These are phyloP conservation scores for Aspergillus funiculosus DNA, from an alignment of 495 filamentous ascomycete genomes.

Conservation along the genomic window DNA sequence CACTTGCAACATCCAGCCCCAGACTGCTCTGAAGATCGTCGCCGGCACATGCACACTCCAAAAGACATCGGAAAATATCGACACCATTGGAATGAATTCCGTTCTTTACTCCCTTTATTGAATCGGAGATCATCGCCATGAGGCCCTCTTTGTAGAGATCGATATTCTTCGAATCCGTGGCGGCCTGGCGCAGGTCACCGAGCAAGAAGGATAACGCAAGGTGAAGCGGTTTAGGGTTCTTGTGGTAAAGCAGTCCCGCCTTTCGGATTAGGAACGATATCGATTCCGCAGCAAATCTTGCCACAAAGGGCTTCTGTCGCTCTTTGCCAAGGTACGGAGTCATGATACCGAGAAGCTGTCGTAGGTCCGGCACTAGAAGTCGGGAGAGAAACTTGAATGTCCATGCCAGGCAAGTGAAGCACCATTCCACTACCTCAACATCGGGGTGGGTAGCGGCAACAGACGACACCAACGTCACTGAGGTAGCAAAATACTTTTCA, in stretches of 20 bases:
- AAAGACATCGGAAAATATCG: constrained; percentile 60
- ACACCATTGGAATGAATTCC: constrained; percentile 74
- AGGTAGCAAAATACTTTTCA: constrained; percentile 73
- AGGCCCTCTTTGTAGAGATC: constrained; percentile 71
- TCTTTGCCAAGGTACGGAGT: constrained; percentile 80
- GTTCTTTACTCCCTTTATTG: constrained; percentile 74
- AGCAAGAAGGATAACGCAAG: constrained; percentile 63
- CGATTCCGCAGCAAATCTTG: constrained; percentile 87
- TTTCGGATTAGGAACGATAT: constrained; percentile 91
- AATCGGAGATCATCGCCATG: constrained; percentile 84
- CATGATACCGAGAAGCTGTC: constrained; percentile 76
- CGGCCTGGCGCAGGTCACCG: constrained; percentile 54
- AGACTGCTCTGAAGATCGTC: constrained; percentile 42
- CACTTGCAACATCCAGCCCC: constrained; percentile 60
- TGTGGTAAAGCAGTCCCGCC: constrained; percentile 66
- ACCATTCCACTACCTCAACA: constrained; percentile 89
- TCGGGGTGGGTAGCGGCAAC: constrained; percentile 57
- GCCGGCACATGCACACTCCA: constrained; percentile 45
- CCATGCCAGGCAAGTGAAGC: constrained; percentile 89
- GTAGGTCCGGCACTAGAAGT: constrained; percentile 74
- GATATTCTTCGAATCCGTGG: constrained; percentile 44
- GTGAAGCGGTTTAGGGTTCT: constrained; percentile 60
- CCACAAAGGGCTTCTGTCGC: constrained; percentile 74
- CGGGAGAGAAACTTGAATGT: constrained; percentile 93
- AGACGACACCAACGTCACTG: constrained; percentile 61